Conservation (phyloP, 1,139 yeast genomes). For the Kodamaea suecica region DNA sequence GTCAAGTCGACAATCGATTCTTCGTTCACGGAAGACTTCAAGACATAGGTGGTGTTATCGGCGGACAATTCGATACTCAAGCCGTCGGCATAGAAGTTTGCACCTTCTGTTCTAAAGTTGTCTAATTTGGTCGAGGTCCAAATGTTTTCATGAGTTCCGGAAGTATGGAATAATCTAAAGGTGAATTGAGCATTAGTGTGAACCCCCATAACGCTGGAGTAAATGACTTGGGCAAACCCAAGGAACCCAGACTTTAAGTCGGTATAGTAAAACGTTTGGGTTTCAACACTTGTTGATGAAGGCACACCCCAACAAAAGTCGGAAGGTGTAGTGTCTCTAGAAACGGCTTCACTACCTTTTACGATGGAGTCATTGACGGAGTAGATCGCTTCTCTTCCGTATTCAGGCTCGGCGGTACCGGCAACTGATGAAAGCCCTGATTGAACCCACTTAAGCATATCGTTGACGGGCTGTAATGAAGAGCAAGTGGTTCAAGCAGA, state of each 20-base stretch:
- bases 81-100: constrained; percentile 74
- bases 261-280: constrained; percentile 85
- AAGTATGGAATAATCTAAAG: constrained; percentile 65
- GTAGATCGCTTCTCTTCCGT: constrained; percentile 88
- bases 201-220: constrained; percentile 85
- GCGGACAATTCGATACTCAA: constrained; percentile 58
- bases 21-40: constrained; percentile 64
- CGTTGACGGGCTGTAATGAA: not conserved
- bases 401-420: constrained; percentile 96
- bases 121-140: constrained; percentile 94
- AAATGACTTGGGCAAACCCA: constrained; percentile 93
- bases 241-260: constrained; percentile 58
- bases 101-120: constrained; percentile 72
- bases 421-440: constrained; percentile 90
- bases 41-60: constrained; percentile 51
- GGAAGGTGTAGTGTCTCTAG: constrained; percentile 48
- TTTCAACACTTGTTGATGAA: constrained; percentile 84
- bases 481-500: not conserved
- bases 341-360: constrained; percentile 34
- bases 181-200: constrained; percentile 95
- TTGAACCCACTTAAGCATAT: constrained; percentile 82
- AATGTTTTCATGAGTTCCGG: constrained; percentile 46
- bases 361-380: constrained; percentile 64
- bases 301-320: constrained; percentile 81
- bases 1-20: constrained; percentile 72